Base-by-base conservation (phyloP, 768 basidiomycete genomes). In the Jaapia argillacea region DNA sequence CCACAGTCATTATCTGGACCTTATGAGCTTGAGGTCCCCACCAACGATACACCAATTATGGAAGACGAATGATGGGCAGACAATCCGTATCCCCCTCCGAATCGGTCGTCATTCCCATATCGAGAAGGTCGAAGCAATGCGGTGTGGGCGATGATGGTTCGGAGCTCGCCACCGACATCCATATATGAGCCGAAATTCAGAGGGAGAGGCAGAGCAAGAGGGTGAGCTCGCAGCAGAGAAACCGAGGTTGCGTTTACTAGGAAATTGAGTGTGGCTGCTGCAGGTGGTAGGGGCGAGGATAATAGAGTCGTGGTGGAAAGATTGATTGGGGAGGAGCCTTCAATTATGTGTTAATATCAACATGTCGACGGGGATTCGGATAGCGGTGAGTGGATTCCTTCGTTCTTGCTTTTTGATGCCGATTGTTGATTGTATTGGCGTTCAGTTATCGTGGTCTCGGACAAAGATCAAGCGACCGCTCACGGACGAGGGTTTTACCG, bases 341-440 rank as follows among this genome's bases (percentile, higher is more conserved):
- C 61, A 99, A 99, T 68, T 99, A 97, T 53, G 88, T 98, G 46
- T 67, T 99, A 56, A 98, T 98, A 94, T 99, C 68, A 98, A 99
- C 68, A 99, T 99, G 96, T 72, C 98, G 55, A 99, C 96, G 3
- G 96, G 96, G 4, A 99, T 99, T 48, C 78, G 96, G 33, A 91
- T 92, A 52, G 93, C 83, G 23, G 93, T 90, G 54, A 57, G 85
- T 71, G 10, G 20, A 14, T 18, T n/a, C n/a, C n/a, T 49, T 24
- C 31, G 43, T 24, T 24, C 28, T 36, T 25, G 35, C 41, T 26
- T 48, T 21, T 26, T 21, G 33, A 24, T 25, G n/a, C n/a, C n/a
- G n/a, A n/a, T n/a, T n/a, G n/a, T n/a, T n/a, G n/a, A n/a, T n/a
- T n/a, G n/a, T n/a, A n/a, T n/a, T 41, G 27, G n/a, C 14, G 47